phyloP scores from a whole-genome alignment of 441 rosid genomes.

The Populus hybrid region DNA sequence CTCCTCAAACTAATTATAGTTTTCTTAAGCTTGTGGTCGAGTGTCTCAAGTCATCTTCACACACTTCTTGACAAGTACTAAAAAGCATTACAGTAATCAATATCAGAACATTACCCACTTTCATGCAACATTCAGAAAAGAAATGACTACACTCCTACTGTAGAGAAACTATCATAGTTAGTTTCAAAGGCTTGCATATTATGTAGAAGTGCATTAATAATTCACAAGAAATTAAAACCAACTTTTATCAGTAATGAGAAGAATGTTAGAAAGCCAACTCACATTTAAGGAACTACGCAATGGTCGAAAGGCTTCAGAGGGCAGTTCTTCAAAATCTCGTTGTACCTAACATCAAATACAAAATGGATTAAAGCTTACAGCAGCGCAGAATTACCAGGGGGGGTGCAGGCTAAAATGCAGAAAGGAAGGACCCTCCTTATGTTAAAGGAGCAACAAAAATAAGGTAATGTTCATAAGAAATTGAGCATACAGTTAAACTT shows the following conservation, averaged over 20 bases:
- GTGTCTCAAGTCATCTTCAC: background rate
- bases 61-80: background rate
- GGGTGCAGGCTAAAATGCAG: background rate
- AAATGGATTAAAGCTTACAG: conserved; percentile 7
- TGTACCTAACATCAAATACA: conserved; percentile 62
- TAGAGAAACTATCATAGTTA: background rate
- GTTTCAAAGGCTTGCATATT: conserved; percentile 6
- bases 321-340: conserved; percentile 96
- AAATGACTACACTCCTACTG: background rate
- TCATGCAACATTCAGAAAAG: background rate
- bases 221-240: conserved; percentile 5
- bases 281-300: conserved; percentile 82
- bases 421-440: background rate
- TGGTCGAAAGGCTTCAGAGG: conserved; percentile 88
- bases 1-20: background rate
- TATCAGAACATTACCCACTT: background rate
- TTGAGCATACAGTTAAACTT: background rate
- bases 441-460: conserved; percentile 6
- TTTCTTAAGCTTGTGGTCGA: background rate
- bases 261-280: conserved; percentile 27
- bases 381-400: background rate
- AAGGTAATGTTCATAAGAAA: background rate
- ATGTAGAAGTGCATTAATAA: background rate
- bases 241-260: conserved; percentile 12
- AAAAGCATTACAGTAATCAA: background rate